Evolutionary conservation across 495 filamentous ascomycete genomes (phyloP).

Genomic region (Hypoxylon crocopeplum): DNA sequence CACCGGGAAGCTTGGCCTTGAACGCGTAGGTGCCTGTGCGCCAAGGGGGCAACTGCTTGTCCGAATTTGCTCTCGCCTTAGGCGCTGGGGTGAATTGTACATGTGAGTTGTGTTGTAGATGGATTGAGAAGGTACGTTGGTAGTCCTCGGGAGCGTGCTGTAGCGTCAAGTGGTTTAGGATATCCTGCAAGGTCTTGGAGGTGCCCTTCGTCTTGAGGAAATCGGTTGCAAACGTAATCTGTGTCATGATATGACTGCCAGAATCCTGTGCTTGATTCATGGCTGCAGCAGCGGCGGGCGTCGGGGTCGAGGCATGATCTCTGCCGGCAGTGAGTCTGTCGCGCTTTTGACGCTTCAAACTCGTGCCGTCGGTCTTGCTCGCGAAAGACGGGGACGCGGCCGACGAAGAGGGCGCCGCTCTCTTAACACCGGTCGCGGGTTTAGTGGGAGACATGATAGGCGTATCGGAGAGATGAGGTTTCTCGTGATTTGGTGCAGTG

Average conservation of each 20-base stretch:
- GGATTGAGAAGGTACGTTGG: conserved; percentile 52
- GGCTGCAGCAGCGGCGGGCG: conserved; percentile 53
- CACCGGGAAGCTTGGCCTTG: conserved; percentile 77
- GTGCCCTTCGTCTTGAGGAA: conserved; percentile 80
- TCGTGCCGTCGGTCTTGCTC: conserved; percentile 30
- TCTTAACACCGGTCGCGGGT: conserved; percentile 28
- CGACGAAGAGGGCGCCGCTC: conserved; percentile 28
- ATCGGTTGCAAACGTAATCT: conserved; percentile 81
- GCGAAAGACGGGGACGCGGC: conserved; percentile 12
- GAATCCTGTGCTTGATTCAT: conserved; percentile 76
- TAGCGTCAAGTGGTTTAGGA: conserved; percentile 77
- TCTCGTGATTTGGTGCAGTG: neutral
- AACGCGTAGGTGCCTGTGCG: conserved; percentile 74
- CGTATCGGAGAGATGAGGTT: neutral
- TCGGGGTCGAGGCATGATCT: conserved; percentile 51
- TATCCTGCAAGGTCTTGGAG: conserved; percentile 72
- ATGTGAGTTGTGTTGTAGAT: conserved; percentile 69
- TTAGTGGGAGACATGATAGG: conserved; percentile 26
- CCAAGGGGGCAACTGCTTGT: conserved; percentile 51
- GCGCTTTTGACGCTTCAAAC: conserved; percentile 41
- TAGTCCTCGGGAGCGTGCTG: conserved; percentile 54
- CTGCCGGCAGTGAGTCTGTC: conserved; percentile 21
- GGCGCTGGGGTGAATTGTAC: conserved; percentile 71
- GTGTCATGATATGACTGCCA: conserved; percentile 80
- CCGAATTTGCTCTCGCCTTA: conserved; percentile 56